Evolutionary conservation across 192 early-diverging fungal species (phyloP), one percentile per base, ranked within the genome.

Genomic region (Powellomyces hirtus): DNA sequence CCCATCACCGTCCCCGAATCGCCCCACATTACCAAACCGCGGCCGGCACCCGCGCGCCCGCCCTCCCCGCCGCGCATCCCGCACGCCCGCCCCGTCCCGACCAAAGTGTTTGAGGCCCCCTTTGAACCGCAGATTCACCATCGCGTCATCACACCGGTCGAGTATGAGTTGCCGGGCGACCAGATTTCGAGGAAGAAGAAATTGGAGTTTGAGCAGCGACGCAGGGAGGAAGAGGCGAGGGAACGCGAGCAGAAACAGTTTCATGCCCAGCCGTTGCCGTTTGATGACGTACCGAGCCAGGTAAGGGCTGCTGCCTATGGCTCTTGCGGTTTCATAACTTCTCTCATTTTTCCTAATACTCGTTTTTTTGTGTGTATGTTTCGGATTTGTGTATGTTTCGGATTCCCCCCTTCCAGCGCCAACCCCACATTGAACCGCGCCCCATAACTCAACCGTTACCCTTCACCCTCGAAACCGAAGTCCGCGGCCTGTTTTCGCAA

Each of bases 141-240:
- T 36, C 69, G 79, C 2, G 33, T 59, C n/a, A 64, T 81, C 16
- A 50, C 42, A 3, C 63, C 74, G 4, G 38, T 16, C 20, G 73
- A 75, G n/a, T 84, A 88, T 52, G 52, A 71, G 10, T 76, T 91
- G 64, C 88, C 85, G 30, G 88, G 88, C 38, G 88, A 89, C 34
- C 79, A 78, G 18, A 83, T 80, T 34, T 81, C 79, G 31, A 69
- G 82, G 60, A 61, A 74, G 37, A 87, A 87, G 59, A 62, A 77
- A 71, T 60, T 66, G n/a, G 78, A 80, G 51, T 79, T 88, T 69
- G 79, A 82, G 57, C 81, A 84, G 50, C 70, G 80, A 31, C 55
- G 78, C 22, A 69, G 68, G 52, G 65, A 62, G 26, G 75, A 77
- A 51, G 73, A 86, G 52, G 74, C 76, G 34, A 75, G 62, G 14